Evolutionary conservation across 345 rosid genomes (phyloP).

Genomic region (Brassica cretica): DNA sequence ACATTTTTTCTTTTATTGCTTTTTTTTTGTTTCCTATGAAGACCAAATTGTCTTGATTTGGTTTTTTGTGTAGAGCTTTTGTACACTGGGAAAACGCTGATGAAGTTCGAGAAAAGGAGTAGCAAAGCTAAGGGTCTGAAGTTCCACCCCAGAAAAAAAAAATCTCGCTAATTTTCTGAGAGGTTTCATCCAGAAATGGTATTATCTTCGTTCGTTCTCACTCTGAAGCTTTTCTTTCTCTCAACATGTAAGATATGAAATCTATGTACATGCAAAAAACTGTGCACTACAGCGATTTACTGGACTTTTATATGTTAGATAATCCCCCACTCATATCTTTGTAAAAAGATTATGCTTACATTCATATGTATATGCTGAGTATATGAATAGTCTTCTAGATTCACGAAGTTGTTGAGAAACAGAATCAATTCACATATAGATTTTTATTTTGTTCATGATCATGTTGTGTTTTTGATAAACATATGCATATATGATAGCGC

Average conservation of each 20-base stretch:
- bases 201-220: background rate
- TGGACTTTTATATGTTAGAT: background rate
- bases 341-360: background rate
- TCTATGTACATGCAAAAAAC: background rate
- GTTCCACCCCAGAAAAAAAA: background rate
- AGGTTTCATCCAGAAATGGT: too few relatives aligned
- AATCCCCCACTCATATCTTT: background rate
- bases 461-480: background rate
- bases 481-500: too few relatives aligned
- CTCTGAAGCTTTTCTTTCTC: background rate
- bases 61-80: background rate
- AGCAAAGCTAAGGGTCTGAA: background rate
- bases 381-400: background rate
- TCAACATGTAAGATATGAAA: background rate
- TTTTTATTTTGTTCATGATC: background rate
- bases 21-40: background rate
- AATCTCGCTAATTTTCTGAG: too few relatives aligned
- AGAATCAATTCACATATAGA: background rate
- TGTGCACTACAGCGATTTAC: background rate
- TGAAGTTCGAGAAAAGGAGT: background rate
- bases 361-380: background rate
- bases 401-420: background rate
- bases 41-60: background rate
- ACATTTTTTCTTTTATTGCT: background rate
- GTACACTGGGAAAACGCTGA: background rate